These are phyloP conservation scores for Diaporthe aspalathi DNA, from an alignment of 2,329 filamentous ascomycete genomes.

Conservation along the genomic window DNA sequence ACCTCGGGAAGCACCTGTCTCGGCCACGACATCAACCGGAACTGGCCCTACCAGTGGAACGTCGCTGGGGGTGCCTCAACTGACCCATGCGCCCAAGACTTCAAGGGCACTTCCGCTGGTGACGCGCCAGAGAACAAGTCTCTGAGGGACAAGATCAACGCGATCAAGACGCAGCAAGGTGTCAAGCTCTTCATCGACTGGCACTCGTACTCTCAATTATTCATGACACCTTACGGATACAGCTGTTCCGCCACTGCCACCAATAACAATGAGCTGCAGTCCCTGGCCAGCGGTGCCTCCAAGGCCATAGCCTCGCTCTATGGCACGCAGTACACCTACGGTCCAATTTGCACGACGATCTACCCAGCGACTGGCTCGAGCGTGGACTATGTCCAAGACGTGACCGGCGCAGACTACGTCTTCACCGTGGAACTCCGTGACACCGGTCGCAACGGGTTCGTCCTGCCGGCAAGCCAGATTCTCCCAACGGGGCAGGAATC, in stretches of 20 bases:
- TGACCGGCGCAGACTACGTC: constrained; percentile 54
- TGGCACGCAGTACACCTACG: constrained; percentile 54
- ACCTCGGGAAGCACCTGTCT: constrained; percentile 53
- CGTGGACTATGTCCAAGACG: constrained; percentile 59
- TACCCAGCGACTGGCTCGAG: constrained; percentile 65
- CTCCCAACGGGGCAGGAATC: constrained; percentile 56
- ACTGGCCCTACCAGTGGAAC: constrained; percentile 68
- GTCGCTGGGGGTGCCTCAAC: constrained; percentile 61
- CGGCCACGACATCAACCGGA: constrained; percentile 65
- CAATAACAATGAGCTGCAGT: constrained; percentile 60
- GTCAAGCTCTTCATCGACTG: constrained; percentile 58
- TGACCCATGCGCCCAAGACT: constrained; percentile 63
- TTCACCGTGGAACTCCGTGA: constrained; percentile 56
- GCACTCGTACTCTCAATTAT: constrained; percentile 57
- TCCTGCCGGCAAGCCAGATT: constrained; percentile 57
- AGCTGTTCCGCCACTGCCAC: constrained; percentile 60
- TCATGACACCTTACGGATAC: constrained; percentile 70
- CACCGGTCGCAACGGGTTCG: constrained; percentile 54
- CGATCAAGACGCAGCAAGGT: constrained; percentile 41
- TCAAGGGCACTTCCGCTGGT: constrained; percentile 55
- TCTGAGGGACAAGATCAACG: constrained; percentile 52
- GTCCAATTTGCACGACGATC: constrained; percentile 67
- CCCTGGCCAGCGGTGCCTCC: constrained; percentile 60
- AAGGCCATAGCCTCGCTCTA: constrained; percentile 61
- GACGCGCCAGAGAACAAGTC: constrained; percentile 62